Percentiles rank a stretch among this genome's conserved stretches.
These are phyloP conservation scores for Coniferiporia sulphurascens DNA, from an alignment of 1,284 basidiomycete species.

Conservation along the genomic window DNA sequence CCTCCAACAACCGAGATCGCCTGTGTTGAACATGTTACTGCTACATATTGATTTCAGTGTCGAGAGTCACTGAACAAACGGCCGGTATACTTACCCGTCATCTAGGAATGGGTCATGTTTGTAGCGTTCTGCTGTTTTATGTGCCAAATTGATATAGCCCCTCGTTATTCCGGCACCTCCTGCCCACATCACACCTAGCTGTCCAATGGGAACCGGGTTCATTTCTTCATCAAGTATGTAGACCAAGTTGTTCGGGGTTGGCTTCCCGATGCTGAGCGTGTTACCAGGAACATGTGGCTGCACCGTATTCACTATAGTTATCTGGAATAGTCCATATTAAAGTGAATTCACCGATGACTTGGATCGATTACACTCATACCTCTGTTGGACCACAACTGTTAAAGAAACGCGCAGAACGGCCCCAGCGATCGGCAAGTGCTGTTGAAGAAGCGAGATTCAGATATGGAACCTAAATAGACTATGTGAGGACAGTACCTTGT, in stretches of 20 bases:
- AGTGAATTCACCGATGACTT: not conserved
- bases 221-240: conserved; percentile 51
- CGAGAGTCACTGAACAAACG: not conserved
- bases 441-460: not conserved
- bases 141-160: conserved; percentile 50
- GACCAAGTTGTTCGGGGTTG: conserved; percentile 55
- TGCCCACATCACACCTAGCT: conserved; percentile 54
- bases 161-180: conserved; percentile 49
- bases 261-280: conserved; percentile 46
- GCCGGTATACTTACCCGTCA: conserved; percentile 37
- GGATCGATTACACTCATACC: conserved; percentile 26
- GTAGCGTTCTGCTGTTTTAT: conserved; percentile 51
- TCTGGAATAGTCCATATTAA: conserved; percentile 28
- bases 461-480: not conserved
- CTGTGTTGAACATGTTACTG: conserved; percentile 55
- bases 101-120: conserved; percentile 44
- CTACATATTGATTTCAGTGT: conserved; percentile 25
- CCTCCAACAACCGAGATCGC: conserved; percentile 52
- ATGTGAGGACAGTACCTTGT: conserved; percentile 33
- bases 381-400: conserved; percentile 49
- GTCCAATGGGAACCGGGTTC: conserved; percentile 46
- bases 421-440: conserved; percentile 56
- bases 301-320: conserved; percentile 57
- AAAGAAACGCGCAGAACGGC: conserved; percentile 36
- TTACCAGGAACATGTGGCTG: conserved; percentile 41